Conservation (phyloP, 2,329 filamentous ascomycete genomes). For the Colletotrichum siamense region DNA sequence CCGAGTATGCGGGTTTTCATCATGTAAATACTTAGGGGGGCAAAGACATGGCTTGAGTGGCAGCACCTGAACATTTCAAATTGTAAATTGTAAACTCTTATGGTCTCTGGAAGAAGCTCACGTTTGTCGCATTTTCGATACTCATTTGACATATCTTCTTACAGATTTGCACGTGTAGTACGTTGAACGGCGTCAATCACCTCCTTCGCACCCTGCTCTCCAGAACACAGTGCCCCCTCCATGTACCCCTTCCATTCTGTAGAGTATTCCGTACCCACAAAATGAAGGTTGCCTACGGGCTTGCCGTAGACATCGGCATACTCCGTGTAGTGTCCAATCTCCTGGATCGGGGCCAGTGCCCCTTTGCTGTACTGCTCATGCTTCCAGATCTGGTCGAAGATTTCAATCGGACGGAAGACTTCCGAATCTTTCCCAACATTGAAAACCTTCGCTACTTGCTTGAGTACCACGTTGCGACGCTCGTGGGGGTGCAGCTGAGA, state of each 20-base stretch:
- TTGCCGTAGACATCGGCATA: conserved; percentile 33
- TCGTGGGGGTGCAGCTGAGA: conserved; percentile 28
- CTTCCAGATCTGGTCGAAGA: conserved; percentile 38
- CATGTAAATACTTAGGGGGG: background rate
- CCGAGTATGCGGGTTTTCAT: background rate
- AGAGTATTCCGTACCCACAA: conserved; percentile 54
- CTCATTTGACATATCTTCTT: background rate
- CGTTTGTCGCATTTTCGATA: no score
- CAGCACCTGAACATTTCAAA: background rate
- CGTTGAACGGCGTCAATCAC: conserved; percentile 31
- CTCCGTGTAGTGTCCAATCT: conserved; percentile 33
- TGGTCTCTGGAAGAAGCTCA: background rate
- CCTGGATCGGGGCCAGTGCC: conserved; percentile 36
- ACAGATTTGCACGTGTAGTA: background rate
- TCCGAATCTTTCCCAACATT: conserved; percentile 24
- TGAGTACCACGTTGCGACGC: conserved; percentile 34
- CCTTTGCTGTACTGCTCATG: conserved; percentile 38
- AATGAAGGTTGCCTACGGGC: conserved; percentile 47
- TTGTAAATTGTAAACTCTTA: rapidly evolving
- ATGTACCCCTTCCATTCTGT: conserved; percentile 58
- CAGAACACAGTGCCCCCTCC: conserved; percentile 53
- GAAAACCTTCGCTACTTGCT: conserved; percentile 37
- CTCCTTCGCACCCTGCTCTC: conserved; percentile 46
- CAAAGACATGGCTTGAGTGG: background rate
- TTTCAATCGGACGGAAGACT: conserved; percentile 28